Evolutionary conservation across 2,329 filamentous ascomycete genomes (phyloP).

Genomic region (Talaromyces amestolkiae): DNA sequence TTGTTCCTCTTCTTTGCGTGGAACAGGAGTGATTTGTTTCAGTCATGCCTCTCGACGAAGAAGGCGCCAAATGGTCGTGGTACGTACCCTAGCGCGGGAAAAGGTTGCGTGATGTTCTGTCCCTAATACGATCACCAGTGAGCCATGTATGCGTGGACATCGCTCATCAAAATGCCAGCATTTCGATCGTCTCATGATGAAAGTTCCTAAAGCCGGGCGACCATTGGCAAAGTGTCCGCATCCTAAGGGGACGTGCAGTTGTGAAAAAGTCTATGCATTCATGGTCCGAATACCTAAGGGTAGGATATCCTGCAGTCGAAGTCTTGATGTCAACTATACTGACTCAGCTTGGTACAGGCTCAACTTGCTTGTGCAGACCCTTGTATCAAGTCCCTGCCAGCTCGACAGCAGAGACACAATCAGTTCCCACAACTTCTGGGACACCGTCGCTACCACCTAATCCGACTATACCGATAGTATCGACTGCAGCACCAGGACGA

Average conservation of each 20-base stretch:
- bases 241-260: constrained; percentile 43
- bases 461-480: constrained; percentile 11
- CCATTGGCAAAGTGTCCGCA: constrained; percentile 50
- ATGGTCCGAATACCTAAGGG: constrained; percentile 48
- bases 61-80: constrained; percentile 48
- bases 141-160: constrained; percentile 50
- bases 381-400: constrained; percentile 39
- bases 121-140: constrained; percentile 29
- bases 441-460: constrained; percentile 18
- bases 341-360: constrained; percentile 28
- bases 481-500: constrained; percentile 30
- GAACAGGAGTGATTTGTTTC: neutral
- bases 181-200: constrained; percentile 50
- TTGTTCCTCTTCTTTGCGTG: neutral
- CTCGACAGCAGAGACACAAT: constrained; percentile 24
- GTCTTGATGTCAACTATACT: neutral
- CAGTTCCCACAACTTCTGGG: constrained; percentile 21
- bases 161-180: constrained; percentile 51
- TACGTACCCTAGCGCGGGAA: constrained; percentile 25
- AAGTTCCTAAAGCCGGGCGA: constrained; percentile 49
- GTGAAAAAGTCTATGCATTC: constrained; percentile 42
- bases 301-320: constrained; percentile 22
- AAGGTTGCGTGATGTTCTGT: constrained; percentile 9
- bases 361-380: constrained; percentile 42
- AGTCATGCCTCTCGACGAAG: constrained; percentile 46